Base-by-base conservation (phyloP, 1,284 basidiomycete species). In the Grifola frondosa region DNA sequence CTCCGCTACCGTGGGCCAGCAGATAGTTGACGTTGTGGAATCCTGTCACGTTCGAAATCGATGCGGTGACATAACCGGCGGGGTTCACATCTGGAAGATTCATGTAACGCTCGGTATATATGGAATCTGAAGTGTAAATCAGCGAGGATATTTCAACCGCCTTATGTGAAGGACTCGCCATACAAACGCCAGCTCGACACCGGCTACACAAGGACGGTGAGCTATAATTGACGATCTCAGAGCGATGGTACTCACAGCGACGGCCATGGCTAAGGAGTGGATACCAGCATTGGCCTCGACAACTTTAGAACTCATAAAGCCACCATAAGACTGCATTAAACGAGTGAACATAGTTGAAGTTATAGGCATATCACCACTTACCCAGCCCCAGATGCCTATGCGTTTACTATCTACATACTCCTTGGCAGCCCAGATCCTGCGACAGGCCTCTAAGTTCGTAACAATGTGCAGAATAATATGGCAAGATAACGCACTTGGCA, bases 101-200 rank as follows among this genome's bases (percentile, higher is more conserved):
- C 92, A 98, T 94, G 73, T 97, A 98, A n/a, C 96, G 84, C 60
- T 98, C 95, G 2, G 96, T 97, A 64, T 94, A 93, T 41, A 94
- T 83, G 6, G 89, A 86, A 67, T 90, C 88, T 89, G 42, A 19
- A 31, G 6, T 15, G 15, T 23, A 29, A 13, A 20, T 19, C 10
- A 34, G 36, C n/a, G n/a, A n/a, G n/a, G n/a, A n/a, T n/a, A n/a
- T n/a, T n/a, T n/a, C n/a, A n/a, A n/a, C n/a, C n/a, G n/a, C n/a
- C n/a, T 15, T 19, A 42, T 28, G 30, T 35, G 29, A 11, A 50
- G 54, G 57, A 67, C 75, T 69, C 57, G 85, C 84, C 90, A 60
- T 95, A 95, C 50, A 91, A 67, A 29, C 75, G 74, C 91, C 90
- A 94, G 59, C 88, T 88, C 0, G 87, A 90, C 32, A 93, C 90